phyloP scores from a whole-genome alignment of 495 filamentous ascomycete species.

The Parmelia sp. region DNA sequence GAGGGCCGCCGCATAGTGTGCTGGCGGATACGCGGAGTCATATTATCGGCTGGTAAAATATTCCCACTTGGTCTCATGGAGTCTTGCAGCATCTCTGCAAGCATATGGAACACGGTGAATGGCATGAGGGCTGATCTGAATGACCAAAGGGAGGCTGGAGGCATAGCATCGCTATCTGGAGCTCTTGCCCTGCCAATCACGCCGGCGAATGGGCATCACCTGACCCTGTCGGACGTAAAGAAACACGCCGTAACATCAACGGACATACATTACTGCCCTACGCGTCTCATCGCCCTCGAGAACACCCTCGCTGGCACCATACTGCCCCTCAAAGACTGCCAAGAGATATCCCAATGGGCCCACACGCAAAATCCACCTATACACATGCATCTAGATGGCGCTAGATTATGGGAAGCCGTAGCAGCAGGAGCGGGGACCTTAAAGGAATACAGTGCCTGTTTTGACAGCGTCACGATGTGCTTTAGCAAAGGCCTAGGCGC shows the following conservation, averaged over 20 bases:
- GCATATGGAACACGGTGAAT: not conserved
- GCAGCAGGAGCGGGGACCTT: slow-evolving; percentile 50
- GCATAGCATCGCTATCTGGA: slow-evolving; percentile 41
- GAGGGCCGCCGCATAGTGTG: slow-evolving; percentile 46
- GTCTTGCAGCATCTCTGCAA: not conserved
- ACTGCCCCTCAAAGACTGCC: slow-evolving; percentile 65
- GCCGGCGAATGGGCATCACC: slow-evolving; percentile 58
- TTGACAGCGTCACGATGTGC: slow-evolving; percentile 78
- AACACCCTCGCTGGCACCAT: slow-evolving; percentile 77
- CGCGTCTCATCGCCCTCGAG: slow-evolving; percentile 73
- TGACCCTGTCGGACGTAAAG: slow-evolving; percentile 71
- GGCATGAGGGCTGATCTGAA: not conserved
- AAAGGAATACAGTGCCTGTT: slow-evolving; percentile 59
- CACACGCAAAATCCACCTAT: slow-evolving; percentile 49
- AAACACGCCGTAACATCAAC: slow-evolving; percentile 40
- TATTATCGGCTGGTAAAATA: slow-evolving; percentile 34
- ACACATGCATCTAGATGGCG: slow-evolving; percentile 77
- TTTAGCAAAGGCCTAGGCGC: slow-evolving; percentile 89
- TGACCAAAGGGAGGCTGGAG: slow-evolving; percentile 43
- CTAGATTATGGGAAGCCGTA: slow-evolving; percentile 74
- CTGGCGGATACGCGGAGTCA: slow-evolving; percentile 45
- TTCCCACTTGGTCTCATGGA: not conserved
- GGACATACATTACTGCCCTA: slow-evolving; percentile 54
- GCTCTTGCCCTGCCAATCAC: slow-evolving; percentile 37
- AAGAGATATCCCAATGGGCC: slow-evolving; percentile 63